Percentiles rank a stretch among this genome's conserved stretches.
phyloP scores from a whole-genome alignment of 768 basidiomycete species.

The Agrocybe praecox region DNA sequence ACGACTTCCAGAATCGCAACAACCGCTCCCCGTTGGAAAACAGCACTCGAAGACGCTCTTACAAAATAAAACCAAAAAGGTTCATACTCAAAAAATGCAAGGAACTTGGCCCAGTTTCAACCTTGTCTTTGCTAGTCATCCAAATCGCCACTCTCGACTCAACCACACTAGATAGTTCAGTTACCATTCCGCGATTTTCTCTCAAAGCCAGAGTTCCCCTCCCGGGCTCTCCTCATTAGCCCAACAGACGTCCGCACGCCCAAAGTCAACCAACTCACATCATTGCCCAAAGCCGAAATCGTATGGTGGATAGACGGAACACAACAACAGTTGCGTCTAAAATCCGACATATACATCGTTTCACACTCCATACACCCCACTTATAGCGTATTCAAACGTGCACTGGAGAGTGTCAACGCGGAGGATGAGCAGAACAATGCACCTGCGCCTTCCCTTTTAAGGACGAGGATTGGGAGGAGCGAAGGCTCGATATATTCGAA shows the following conservation, averaged over 20 bases:
- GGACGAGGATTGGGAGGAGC: conserved; percentile 65
- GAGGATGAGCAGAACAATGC: conserved; percentile 25
- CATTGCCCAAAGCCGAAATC: conserved; percentile 55
- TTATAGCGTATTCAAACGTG: conserved; percentile 33
- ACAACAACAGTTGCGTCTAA: conserved; percentile 74
- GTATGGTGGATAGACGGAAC: conserved; percentile 76
- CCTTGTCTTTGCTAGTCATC: conserved; percentile 49
- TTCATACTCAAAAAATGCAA: conserved; percentile 16
- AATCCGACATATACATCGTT: conserved; percentile 57
- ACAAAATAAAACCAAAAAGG: conserved; percentile 40
- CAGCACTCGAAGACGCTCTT: conserved; percentile 43
- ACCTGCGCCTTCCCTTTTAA: conserved; percentile 24
- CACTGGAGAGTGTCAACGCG: conserved; percentile 11
- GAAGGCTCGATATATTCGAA: conserved; percentile 60
- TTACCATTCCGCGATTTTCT: conserved; percentile 54
- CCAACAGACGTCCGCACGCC: conserved; percentile 76
- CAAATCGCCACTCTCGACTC: conserved; percentile 63
- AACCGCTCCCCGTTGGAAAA: conserved; percentile 47
- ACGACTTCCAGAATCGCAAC: not conserved
- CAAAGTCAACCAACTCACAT: conserved; percentile 61
- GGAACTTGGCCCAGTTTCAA: not conserved
- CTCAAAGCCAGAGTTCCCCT: conserved; percentile 37
- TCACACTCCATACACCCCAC: conserved; percentile 45
- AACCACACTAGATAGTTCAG: conserved; percentile 12
- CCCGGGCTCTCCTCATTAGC: conserved; percentile 62